Evolutionary conservation across 2,329 filamentous ascomycete species (phyloP), one percentile per base, ranked within the genome.

Genomic region (Macrophomina tecta): DNA sequence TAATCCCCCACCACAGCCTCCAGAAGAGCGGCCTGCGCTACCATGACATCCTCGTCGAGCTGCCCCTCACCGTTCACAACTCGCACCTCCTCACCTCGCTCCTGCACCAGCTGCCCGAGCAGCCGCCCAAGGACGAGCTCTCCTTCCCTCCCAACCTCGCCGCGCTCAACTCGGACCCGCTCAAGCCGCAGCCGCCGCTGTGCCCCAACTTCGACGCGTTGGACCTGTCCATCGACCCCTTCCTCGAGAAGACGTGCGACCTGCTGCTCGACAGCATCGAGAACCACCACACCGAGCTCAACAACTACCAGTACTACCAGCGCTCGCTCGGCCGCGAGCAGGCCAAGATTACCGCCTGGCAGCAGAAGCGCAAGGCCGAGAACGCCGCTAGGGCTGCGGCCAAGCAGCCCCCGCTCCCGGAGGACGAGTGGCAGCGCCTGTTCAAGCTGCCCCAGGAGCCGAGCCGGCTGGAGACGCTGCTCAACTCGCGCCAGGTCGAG

Each of bases 301-400:
- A 98, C 89, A 99, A 99, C 87, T 95, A 96, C 84, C 94, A 97
- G 81, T 92, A 91, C 87, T 97, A 97, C 85, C 93, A 97, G 83
- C 89, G 95, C 75, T 93, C 96, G 77, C 86, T 98, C 67, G 91
- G 90, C 64, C 92, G 95, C 73, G 95, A 99, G 84, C 95, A 99
- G 84, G 84, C 91, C 75, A 99, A 98, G 88, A 97, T 99, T 74
- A 90, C 92, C 65, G 91, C 93, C 71, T 99, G 95, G 95, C 94
- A 98, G 83, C 84, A 90, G 69, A 98, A 99, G 89, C 91, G 95
- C 78, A 97, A 97, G 85, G 90, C 92, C 16, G 95, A 99, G 87
- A 99, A 99, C 78, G 90, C 91, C 36, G 90, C 90, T 68, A 89
- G 95, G 67, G 86, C 87, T 67, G 89, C 93, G 45, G 91, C 94